Percentiles rank a stretch among this genome's conserved stretches.
Conservation (phyloP, 2,329 filamentous ascomycete species). For the Rugonectria rugulosa region DNA sequence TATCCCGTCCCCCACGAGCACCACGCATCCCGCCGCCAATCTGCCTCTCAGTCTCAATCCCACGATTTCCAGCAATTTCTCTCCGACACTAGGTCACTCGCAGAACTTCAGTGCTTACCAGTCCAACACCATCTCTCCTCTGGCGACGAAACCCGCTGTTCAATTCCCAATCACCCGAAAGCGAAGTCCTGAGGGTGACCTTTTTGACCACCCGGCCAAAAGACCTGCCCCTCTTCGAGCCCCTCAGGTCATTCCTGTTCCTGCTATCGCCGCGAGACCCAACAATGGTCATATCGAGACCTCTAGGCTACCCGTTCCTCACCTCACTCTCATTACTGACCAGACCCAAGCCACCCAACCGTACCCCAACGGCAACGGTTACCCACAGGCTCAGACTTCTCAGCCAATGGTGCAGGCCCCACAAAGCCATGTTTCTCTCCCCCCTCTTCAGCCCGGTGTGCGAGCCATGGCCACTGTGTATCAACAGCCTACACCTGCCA, state of each 20-base stretch:
- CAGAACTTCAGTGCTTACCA: conserved; percentile 51
- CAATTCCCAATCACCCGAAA: conserved; percentile 55
- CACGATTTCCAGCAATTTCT: conserved; percentile 49
- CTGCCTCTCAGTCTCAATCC: conserved; percentile 45
- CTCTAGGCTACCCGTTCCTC: conserved; percentile 71
- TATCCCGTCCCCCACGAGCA: conserved; percentile 57
- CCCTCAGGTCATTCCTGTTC: conserved; percentile 24
- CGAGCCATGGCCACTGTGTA: conserved; percentile 83
- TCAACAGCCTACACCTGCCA: conserved; percentile 56
- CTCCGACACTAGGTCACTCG: conserved; percentile 48
- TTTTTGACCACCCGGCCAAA: conserved; percentile 63
- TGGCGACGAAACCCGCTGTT: conserved; percentile 55
- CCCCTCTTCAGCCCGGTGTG: conserved; percentile 65
- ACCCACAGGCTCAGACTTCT: conserved; percentile 37
- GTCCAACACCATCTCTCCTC: conserved; percentile 54
- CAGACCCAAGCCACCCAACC: conserved; percentile 37
- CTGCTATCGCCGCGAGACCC: conserved; percentile 29
- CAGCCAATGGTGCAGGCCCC: conserved; percentile 43
- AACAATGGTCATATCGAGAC: conserved; percentile 32
- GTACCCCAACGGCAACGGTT: conserved; percentile 49
- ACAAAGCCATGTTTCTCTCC: conserved; percentile 60
- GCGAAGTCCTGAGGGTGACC: conserved; percentile 59
- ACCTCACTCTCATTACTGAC: conserved; percentile 70
- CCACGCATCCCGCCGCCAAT: conserved; percentile 39
- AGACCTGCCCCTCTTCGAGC: conserved; percentile 45